phyloP scores from a whole-genome alignment of 441 rosid species.

The Corymbia calophylla region DNA sequence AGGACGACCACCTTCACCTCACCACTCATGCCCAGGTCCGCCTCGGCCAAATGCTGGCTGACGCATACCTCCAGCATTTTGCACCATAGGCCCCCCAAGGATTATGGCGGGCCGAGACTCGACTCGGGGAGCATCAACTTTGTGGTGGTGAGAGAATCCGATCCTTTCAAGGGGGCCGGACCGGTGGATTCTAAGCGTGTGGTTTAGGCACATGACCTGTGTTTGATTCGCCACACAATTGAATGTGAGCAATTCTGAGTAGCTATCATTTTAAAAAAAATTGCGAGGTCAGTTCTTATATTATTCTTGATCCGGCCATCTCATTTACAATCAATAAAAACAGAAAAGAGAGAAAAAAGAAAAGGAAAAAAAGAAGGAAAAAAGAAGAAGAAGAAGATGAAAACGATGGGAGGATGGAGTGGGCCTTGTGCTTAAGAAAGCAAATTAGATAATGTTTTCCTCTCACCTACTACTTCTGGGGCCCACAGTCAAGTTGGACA shows the following conservation, averaged over 20 bases:
- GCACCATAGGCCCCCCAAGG: not conserved
- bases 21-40: not conserved
- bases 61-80: not conserved
- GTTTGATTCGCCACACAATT: not conserved
- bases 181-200: too few relatives aligned
- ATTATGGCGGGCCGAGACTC: not conserved
- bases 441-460: not conserved
- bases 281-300: not conserved
- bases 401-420: too few relatives aligned
- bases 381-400: too few relatives aligned
- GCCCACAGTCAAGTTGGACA: not conserved
- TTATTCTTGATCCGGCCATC: not conserved
- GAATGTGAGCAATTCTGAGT: not conserved
- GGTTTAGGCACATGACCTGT: not conserved
- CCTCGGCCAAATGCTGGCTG: not conserved
- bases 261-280: not conserved
- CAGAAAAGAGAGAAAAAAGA: too few relatives aligned
- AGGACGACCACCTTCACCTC: not conserved
- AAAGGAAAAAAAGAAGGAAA: too few relatives aligned
- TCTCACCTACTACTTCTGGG: not conserved
- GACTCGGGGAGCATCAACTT: too few relatives aligned
- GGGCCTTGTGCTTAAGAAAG: not conserved
- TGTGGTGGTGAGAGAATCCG: too few relatives aligned
- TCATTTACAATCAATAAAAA: not conserved
- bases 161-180: too few relatives aligned